Conservation (phyloP, 345 rosid species). For the Pelargonium nanum region DNA sequence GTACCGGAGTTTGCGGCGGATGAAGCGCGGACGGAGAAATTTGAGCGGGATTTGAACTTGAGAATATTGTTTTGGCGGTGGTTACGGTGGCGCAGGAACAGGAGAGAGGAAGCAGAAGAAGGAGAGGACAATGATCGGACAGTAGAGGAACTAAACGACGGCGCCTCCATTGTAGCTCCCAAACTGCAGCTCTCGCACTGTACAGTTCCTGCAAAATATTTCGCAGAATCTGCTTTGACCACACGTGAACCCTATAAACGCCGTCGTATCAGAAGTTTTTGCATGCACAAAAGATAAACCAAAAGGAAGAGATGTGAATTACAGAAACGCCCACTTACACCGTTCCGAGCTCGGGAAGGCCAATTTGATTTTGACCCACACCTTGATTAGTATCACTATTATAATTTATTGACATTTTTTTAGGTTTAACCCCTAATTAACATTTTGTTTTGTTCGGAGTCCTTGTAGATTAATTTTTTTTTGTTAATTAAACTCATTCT, state of each 20-base stretch:
- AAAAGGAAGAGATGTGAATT: no score
- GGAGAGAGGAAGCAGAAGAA: conserved; percentile 19
- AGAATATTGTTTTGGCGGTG: conserved; percentile 12
- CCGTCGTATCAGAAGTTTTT: neutral
- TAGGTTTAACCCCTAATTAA: no score
- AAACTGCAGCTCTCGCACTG: neutral
- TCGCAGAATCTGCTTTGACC: neutral
- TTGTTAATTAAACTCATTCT: no score
- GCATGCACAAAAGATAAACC: no score
- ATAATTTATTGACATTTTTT: no score
- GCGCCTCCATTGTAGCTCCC: conserved; percentile 15
- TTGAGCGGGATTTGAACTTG: conserved; percentile 30
- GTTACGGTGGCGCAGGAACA: conserved; percentile 13
- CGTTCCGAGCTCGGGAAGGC: no score
- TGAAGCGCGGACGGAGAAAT: conserved; percentile 49
- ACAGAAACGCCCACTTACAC: no score
- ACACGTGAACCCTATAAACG: neutral
- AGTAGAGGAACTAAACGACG: conserved; percentile 11
- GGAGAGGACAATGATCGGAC: conserved; percentile 8
- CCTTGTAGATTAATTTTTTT: no score
- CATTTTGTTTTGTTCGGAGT: no score
- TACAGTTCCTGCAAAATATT: no score
- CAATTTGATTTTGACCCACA: no score
- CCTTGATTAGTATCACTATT: no score
- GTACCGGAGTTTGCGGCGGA: conserved; percentile 51